Conservation (phyloP, 306 rosid species). For the Medicago ruthenica region DNA sequence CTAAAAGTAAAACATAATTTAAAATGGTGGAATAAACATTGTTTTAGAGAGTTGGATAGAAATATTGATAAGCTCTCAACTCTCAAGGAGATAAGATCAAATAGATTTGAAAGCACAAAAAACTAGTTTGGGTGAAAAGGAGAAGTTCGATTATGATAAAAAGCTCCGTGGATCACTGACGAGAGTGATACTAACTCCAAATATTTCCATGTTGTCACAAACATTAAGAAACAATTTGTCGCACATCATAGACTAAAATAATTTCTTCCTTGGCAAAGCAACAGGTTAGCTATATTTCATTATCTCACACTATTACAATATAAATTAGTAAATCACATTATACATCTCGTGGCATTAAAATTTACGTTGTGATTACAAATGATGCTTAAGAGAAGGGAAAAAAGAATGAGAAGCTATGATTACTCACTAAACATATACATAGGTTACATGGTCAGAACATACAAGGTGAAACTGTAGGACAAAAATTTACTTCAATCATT, state of each 20-base stretch:
- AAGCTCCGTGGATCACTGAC: too few species aligned
- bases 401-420: slow-evolving; percentile 29
- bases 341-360: slow-evolving; percentile 25
- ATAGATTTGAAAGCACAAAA: too few species aligned
- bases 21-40: too few species aligned
- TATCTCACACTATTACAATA: background rate
- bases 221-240: background rate
- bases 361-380: slow-evolving; percentile 19
- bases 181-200: too few species aligned
- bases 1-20: too few species aligned
- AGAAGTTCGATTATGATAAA: too few species aligned
- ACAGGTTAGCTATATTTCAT: background rate
- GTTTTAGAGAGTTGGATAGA: too few species aligned
- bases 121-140: too few species aligned
- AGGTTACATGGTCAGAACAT: slow-evolving; percentile 28
- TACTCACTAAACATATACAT: slow-evolving; percentile 22
- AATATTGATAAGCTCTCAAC: too few species aligned
- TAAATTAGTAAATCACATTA: slow-evolving; percentile 8
- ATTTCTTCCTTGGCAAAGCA: background rate
- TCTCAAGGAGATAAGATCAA: too few species aligned
- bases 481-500: slow-evolving; percentile 33
- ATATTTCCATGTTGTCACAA: too few species aligned
- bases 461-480: slow-evolving; percentile 13
- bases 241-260: background rate
- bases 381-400: background rate